Evolutionary conservation across 2,329 filamentous ascomycete species (phyloP), one percentile per base, ranked within the genome.

Genomic region (Stagonosporopsis vannaccii): DNA sequence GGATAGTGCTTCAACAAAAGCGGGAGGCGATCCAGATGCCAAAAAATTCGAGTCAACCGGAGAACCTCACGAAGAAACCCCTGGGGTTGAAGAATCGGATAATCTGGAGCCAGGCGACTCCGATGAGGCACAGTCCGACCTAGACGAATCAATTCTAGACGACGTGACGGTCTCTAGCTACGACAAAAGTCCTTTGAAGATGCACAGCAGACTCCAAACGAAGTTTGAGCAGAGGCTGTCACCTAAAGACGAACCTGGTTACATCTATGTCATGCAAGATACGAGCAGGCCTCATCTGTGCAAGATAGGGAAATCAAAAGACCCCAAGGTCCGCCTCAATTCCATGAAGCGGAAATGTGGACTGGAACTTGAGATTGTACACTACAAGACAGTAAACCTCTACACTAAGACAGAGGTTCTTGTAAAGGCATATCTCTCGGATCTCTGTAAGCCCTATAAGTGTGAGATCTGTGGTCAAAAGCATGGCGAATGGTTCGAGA

Each of bases 401-500:
- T 41, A 52, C 19, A n/a, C 11, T 11, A 35, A 36, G 30, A 52
- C 50, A 2, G 50, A 52, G 32, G n/a, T 6, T 17, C 41, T 52
- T 8, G 22, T 52, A 4, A 13, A 52, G 2, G 26, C 26, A n/a
- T 52, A 52, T 23, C 19, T 52, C n/a, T 17, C 20, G 9, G 50
- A 52, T 25, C 19, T 52, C 9, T 23, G 50, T 20, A 9, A n/a
- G 23, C 33, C 41, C 11, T 40, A 40, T 13, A 6, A 17, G 6
- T 44, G 40, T 20, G 5, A 28, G 17, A 11, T 6, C 1, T 52
- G 50, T 22, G 5, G 12, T 1, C n/a, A 20, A 32, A 25, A 12
- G 6, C 50, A 52, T 41, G 30, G 26, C 3, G 50, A 52, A 23
- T 52, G 50, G 50, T 52, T 52, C 26, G 35, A 46, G 8, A 41